These are phyloP conservation scores for Geotrichum klebahnii DNA, from an alignment of 1,139 yeast species.

Conservation along the genomic window DNA sequence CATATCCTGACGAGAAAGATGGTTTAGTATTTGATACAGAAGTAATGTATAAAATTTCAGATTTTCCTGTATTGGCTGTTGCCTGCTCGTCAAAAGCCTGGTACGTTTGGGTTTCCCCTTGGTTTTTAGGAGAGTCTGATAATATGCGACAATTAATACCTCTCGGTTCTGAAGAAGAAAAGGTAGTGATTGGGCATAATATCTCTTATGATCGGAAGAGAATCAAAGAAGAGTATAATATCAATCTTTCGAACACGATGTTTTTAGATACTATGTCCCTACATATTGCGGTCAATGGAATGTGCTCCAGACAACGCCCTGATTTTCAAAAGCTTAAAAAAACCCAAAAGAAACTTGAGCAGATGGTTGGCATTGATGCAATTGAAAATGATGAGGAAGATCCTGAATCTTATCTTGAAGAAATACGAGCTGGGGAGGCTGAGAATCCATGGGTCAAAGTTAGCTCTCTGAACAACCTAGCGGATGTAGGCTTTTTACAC, in stretches of 20 bases:
- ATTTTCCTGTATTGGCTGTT: constrained; percentile 75
- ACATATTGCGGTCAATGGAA: constrained; percentile 86
- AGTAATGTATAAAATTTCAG: constrained; percentile 68
- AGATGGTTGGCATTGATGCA: constrained; percentile 26
- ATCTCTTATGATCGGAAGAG: constrained; percentile 89
- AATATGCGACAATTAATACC: constrained; percentile 67
- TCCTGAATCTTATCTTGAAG: constrained; percentile 16
- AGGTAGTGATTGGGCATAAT: constrained; percentile 80
- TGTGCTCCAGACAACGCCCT: constrained; percentile 88
- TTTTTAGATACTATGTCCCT: constrained; percentile 89
- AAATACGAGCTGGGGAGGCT: constrained; percentile 24
- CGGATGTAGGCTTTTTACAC: constrained; percentile 76
- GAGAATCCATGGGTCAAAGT: constrained; percentile 68
- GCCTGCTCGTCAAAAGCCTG: constrained; percentile 78
- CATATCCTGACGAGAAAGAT: constrained; percentile 62
- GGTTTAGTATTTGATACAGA: constrained; percentile 86
- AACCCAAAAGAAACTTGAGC: constrained; percentile 24
- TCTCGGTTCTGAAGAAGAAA: constrained; percentile 44
- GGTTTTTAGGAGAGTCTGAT: constrained; percentile 54
- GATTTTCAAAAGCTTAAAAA: constrained; percentile 57
- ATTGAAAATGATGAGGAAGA: constrained; percentile 25
- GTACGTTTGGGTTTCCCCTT: constrained; percentile 96
- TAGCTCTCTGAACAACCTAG: constrained; percentile 76
- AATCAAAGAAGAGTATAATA: constrained; percentile 73
- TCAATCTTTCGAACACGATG: constrained; percentile 65